A percentile compares a stretch with the other conserved stretches of the same genome.
These are phyloP conservation scores for Lactarius evosmus DNA, from an alignment of 768 basidiomycete genomes.

Conservation along the genomic window DNA sequence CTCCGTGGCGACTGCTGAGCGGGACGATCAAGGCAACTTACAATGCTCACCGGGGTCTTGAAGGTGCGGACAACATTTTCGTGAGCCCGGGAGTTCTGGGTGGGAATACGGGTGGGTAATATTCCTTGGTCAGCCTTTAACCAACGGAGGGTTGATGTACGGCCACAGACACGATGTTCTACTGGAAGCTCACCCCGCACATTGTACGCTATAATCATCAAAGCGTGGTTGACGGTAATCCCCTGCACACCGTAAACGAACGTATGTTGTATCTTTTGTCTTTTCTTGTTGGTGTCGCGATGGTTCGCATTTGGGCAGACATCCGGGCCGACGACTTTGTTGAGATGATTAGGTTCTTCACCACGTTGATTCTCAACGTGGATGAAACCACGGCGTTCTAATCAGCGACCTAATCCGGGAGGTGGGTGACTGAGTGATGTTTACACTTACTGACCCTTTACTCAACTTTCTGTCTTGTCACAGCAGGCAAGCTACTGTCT, in stretches of 20 bases:
- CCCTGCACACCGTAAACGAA: conserved; percentile 36
- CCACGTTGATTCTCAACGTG: conserved; percentile 43
- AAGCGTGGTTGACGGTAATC: conserved; percentile 28
- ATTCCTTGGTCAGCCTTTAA: neutral
- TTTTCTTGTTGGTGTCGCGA: neutral
- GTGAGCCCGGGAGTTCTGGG: conserved; percentile 40
- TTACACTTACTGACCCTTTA: too few relatives aligned
- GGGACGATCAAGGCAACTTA: conserved; percentile 43
- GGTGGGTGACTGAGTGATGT: too few relatives aligned
- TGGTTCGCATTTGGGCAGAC: conserved; percentile 25
- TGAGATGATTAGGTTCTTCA: conserved; percentile 45
- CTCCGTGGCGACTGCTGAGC: conserved; percentile 40
- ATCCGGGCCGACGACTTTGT: conserved; percentile 38
- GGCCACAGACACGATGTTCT: conserved; percentile 41
- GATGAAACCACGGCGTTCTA: conserved; percentile 36
- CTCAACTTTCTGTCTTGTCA: too few relatives aligned
- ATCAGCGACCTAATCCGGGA: too few relatives aligned
- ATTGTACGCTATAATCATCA: conserved; percentile 45
- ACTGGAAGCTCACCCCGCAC: conserved; percentile 46
- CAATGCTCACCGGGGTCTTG: conserved; percentile 32
- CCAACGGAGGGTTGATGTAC: neutral
- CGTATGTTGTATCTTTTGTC: conserved; percentile 24
- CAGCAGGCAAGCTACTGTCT: too few relatives aligned
- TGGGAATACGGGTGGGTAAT: conserved; percentile 36
- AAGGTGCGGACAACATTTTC: conserved; percentile 30